A percentile compares a stretch with the other conserved stretches of the same genome.
These are phyloP conservation scores for Potentilla sterilis DNA, from an alignment of 306 rosid genomes.

Conservation along the genomic window DNA sequence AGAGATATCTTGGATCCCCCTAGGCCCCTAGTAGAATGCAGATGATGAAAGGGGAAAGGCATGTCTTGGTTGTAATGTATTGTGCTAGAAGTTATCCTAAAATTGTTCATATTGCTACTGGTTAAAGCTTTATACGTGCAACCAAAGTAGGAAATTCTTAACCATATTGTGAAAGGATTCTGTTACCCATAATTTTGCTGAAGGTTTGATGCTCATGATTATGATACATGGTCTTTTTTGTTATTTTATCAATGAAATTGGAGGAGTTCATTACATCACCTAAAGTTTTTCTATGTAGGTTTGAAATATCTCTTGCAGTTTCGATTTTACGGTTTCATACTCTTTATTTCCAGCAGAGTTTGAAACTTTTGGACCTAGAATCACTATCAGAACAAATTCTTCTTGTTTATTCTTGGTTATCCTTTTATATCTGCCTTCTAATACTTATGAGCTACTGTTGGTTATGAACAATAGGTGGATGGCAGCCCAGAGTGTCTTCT, in stretches of 20 bases:
- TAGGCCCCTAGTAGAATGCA: background rate
- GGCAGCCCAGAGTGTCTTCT: conserved; percentile 92
- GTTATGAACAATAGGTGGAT: conserved; percentile 68
- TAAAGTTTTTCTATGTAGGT: background rate
- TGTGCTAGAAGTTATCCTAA: background rate
- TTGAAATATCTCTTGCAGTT: background rate
- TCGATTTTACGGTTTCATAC: background rate
- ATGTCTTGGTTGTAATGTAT: background rate
- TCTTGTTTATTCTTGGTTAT: background rate
- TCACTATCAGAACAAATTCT: background rate
- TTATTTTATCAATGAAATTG: background rate
- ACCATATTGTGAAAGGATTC: background rate
- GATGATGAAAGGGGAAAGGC: background rate
- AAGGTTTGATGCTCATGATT: background rate
- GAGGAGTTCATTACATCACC: background rate
- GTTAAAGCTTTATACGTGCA: background rate
- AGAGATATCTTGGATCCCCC: background rate
- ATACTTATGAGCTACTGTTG: conserved; percentile 19
- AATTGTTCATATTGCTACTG: background rate
- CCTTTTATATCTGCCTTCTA: background rate
- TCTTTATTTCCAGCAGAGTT: background rate
- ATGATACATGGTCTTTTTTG: background rate
- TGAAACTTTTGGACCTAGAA: conserved; percentile 10
- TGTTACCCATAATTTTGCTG: background rate
- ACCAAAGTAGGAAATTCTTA: background rate